These are phyloP conservation scores for Cytospora piceicola DNA, from an alignment of 2,329 filamentous ascomycete species.

Conservation along the genomic window DNA sequence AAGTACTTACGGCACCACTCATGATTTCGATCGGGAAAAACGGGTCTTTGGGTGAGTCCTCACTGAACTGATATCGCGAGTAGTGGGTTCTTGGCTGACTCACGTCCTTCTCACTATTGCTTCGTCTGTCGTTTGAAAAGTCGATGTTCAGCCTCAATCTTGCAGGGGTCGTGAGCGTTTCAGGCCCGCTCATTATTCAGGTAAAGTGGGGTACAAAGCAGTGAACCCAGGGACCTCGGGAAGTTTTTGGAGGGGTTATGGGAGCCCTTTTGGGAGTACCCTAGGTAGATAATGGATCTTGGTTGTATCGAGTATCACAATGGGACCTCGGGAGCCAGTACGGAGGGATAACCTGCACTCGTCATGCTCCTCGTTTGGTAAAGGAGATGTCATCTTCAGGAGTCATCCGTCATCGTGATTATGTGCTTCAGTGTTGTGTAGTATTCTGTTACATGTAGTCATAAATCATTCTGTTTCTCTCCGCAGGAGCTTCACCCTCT, in stretches of 20 bases:
- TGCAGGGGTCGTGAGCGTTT: background rate
- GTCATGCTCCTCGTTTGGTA: background rate
- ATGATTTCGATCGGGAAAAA: conserved; percentile 26
- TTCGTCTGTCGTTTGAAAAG: background rate
- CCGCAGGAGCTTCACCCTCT: conserved; percentile 15
- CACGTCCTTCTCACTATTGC: conserved; percentile 10
- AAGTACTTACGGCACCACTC: conserved; percentile 29
- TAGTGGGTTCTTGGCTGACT: conserved; percentile 27
- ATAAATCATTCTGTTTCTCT: conserved; percentile 5
- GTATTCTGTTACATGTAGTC: background rate
- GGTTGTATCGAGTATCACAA: too few species aligned
- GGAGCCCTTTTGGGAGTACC: too few species aligned
- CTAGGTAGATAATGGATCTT: too few species aligned
- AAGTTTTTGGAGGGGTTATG: background rate
- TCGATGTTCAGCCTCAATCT: background rate
- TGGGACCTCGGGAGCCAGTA: too few species aligned
- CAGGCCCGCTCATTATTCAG: background rate
- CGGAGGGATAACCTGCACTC: background rate
- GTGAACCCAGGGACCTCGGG: background rate
- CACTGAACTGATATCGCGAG: conserved; percentile 16
- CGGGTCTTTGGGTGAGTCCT: conserved; percentile 16
- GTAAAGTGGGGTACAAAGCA: background rate
- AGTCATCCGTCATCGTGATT: background rate
- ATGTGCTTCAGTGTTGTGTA: background rate
- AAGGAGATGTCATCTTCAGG: background rate